Percentiles rank a stretch among this genome's conserved stretches.
These are phyloP conservation scores for Bocquillonia castaneifolia DNA, from an alignment of 441 rosid genomes.

Conservation along the genomic window DNA sequence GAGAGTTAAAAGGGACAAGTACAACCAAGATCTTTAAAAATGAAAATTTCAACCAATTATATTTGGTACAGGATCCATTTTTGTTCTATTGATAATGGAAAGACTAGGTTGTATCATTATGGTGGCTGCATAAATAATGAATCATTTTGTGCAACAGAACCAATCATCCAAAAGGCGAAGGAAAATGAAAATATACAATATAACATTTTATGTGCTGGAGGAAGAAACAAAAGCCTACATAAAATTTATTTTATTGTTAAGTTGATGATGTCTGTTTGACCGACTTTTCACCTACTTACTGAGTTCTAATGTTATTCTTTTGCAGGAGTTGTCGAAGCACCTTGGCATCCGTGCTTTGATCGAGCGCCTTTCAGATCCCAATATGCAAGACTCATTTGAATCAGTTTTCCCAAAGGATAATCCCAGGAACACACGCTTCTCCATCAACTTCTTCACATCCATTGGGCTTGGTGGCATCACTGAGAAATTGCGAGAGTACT, in stretches of 20 bases:
- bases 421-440: constrained; percentile 80
- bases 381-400: constrained; percentile 67
- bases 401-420: constrained; percentile 83
- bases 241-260: background rate
- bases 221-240: background rate
- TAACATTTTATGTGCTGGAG: too few relatives aligned
- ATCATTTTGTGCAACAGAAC: too few relatives aligned
- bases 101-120: background rate
- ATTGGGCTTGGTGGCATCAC: constrained; percentile 96
- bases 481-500: constrained; percentile 71
- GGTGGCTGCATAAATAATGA: background rate
- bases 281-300: too few relatives aligned
- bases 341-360: constrained; percentile 68
- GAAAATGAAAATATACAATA: too few relatives aligned
- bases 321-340: constrained; percentile 82
- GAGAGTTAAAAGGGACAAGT: background rate
- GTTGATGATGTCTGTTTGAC: too few relatives aligned
- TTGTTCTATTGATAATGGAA: background rate
- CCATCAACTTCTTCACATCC: constrained; percentile 89
- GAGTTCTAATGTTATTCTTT: constrained; percentile 12
- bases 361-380: constrained; percentile 75
- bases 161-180: too few relatives aligned
- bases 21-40: too few relatives aligned
- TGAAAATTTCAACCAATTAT: background rate
- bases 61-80: background rate